These are phyloP conservation scores for Thielaviopsis euricoi DNA, from an alignment of 2,329 filamentous ascomycete species.

Conservation along the genomic window DNA sequence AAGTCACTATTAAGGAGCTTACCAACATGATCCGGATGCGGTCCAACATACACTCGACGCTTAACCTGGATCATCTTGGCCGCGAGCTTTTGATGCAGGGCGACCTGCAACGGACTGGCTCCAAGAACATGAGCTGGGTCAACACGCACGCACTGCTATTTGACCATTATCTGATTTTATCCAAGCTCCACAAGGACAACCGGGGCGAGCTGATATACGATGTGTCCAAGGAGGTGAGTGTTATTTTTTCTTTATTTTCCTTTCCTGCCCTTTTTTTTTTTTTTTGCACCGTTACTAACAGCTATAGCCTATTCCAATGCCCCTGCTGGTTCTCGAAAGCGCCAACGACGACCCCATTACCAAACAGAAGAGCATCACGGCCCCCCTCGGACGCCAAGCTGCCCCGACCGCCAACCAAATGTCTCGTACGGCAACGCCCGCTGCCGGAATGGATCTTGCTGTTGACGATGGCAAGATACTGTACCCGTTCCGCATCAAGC, in stretches of 20 bases:
- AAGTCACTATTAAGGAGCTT: slow-evolving; percentile 76
- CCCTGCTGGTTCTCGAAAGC: slow-evolving; percentile 80
- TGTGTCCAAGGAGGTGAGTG: slow-evolving; percentile 67
- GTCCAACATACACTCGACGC: slow-evolving; percentile 72
- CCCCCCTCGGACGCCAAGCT: slow-evolving; percentile 45
- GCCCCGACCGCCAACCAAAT: slow-evolving; percentile 50
- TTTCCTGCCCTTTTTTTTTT: slow-evolving; percentile 1
- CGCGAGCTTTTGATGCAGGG: slow-evolving; percentile 78
- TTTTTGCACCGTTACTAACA: slow-evolving; percentile 16
- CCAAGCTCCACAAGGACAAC: slow-evolving; percentile 63
- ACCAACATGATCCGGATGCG: slow-evolving; percentile 69
- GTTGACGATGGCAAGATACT: slow-evolving; percentile 60
- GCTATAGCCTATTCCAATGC: slow-evolving; percentile 75
- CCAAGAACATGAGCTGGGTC: slow-evolving; percentile 79
- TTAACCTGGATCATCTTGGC: slow-evolving; percentile 89
- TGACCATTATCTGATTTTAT: slow-evolving; percentile 88
- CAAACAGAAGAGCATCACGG: slow-evolving; percentile 60
- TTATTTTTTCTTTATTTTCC: background rate
- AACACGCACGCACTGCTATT: slow-evolving; percentile 89
- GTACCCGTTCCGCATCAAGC: slow-evolving; percentile 91
- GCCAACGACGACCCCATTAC: slow-evolving; percentile 81
- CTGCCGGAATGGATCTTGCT: slow-evolving; percentile 24
- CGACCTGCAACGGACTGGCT: slow-evolving; percentile 75
- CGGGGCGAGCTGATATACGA: slow-evolving; percentile 74
- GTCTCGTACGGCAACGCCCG: slow-evolving; percentile 23